Percentiles rank a stretch among this genome's conserved stretches.
Evolutionary conservation across 192 early-diverging fungal species (phyloP).

Genomic region (Coemansia sp.): DNA sequence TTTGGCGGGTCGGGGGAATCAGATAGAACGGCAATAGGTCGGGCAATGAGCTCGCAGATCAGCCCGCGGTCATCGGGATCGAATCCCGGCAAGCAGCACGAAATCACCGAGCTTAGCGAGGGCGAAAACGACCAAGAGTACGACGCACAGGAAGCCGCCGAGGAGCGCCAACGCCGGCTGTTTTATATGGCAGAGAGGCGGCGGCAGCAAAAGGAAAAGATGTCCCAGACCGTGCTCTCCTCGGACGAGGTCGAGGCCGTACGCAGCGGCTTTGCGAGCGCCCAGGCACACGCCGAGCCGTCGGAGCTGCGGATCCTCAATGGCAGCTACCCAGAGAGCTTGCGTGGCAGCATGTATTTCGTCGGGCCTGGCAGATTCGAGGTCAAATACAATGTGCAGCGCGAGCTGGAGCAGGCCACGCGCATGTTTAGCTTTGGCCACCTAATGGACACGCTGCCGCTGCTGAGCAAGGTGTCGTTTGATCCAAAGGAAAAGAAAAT

Average conservation of each 20-base stretch:
- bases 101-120: conserved; percentile 18
- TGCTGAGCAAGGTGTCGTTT: conserved; percentile 66
- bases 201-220: conserved; percentile 32
- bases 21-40: conserved; percentile 20
- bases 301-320: conserved; percentile 48
- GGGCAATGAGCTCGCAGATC: not conserved
- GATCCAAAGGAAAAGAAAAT: conserved; percentile 56
- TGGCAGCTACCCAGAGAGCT: conserved; percentile 62
- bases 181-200: conserved; percentile 32
- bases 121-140: not conserved
- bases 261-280: conserved; percentile 57
- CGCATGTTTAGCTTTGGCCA: conserved; percentile 63
- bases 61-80: conserved; percentile 15
- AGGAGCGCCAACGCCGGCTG: conserved; percentile 31
- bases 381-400: conserved; percentile 59
- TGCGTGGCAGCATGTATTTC: conserved; percentile 63
- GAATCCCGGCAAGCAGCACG: conserved; percentile 1
- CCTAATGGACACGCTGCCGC: conserved; percentile 70
- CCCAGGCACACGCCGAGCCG: conserved; percentile 42
- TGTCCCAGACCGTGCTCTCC: conserved; percentile 21
- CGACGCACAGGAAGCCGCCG: conserved; percentile 19
- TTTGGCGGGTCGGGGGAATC: conserved; percentile 16
- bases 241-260: conserved; percentile 35
- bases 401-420: conserved; percentile 64
- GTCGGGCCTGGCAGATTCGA: conserved; percentile 67